Evolutionary conservation across 805 yeast species (phyloP), one percentile per base, ranked within the genome.

Genomic region (Cyberlindnera lachancei): DNA sequence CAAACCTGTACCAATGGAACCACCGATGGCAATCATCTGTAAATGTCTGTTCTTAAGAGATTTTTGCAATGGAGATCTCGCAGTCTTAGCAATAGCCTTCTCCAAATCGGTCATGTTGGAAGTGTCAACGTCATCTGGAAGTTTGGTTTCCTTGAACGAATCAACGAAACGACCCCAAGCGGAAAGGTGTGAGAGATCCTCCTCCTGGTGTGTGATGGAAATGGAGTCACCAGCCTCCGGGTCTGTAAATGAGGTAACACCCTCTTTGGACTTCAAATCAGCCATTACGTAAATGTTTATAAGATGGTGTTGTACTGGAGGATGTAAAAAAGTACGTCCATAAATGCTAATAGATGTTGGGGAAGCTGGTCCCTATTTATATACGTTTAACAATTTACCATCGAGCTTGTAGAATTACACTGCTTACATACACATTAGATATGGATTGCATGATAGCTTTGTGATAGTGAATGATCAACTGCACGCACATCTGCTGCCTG

Each of bases 1-100:
- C 30, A 84, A 63, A 50, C 94, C 94, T 4, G 90, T 78, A 45
- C 94, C 94, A 45, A 84, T 81, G 37, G 80, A 69, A 25, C 88
- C 87, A 43, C 90, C 90, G 39, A 82, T 64, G 27, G 92, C 87
- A 61, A 83, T 81, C 78, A 81, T 70, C 43, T 79, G 82, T 41
- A 82, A 57, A 52, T 83, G 90, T 52, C 88, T 66, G 30, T 42
- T 42, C 37, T 42, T 44, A 27, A 44, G 29, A 27, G 73, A 67
- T 43, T 73, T 74, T 31, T 45, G 46, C 17, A 45, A 29, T 15
- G 49, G 49, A 15, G 49, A 45, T n/a, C 23, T 29, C 4, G 49
- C 39, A 14, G 49, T 45, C 23, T 23, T 34, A n/a, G 43, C 43
- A 38, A 69, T 70, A 12, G 69, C 67, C 45, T 58, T 66, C 50